Percentiles rank a stretch among this genome's conserved stretches.
Evolutionary conservation across 257 asterid species (phyloP).

Genomic region (Eustoma russellianum): DNA sequence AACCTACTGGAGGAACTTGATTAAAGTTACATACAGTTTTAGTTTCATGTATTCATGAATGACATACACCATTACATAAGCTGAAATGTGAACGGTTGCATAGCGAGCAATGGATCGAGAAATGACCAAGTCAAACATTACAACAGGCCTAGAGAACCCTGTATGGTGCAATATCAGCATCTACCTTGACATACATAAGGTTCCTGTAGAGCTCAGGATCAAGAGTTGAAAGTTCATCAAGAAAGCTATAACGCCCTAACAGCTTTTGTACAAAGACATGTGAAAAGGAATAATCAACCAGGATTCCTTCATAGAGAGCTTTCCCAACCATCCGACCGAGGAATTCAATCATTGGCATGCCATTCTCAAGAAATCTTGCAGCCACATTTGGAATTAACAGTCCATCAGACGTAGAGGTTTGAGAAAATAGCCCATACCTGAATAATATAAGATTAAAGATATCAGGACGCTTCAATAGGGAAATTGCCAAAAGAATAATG

Average conservation of each 20-base stretch:
- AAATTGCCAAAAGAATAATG: conserved; percentile 1
- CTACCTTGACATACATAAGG: conserved; percentile 93
- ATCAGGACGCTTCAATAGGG: conserved; percentile 9
- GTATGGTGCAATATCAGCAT: conserved; percentile 12
- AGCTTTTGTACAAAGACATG: conserved; percentile 92
- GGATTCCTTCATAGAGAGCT: conserved; percentile 92
- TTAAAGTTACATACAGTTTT: background rate
- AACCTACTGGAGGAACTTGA: background rate
- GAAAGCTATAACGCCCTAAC: conserved; percentile 90
- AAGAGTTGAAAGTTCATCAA: conserved; percentile 89
- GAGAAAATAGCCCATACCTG: conserved; percentile 89
- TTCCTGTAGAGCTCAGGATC: conserved; percentile 91
- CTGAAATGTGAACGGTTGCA: background rate
- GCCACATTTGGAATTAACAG: conserved; percentile 70
- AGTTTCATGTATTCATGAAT: background rate
- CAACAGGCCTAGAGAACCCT: conserved; percentile 10
- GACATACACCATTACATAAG: background rate
- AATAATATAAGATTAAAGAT: conserved; percentile 2
- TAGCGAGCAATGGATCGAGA: background rate
- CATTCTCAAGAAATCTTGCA: conserved; percentile 82
- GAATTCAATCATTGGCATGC: conserved; percentile 84
- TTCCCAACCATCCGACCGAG: conserved; percentile 90
- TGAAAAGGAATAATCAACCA: conserved; percentile 84
- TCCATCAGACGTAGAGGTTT: conserved; percentile 78
- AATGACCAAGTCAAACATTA: background rate